Percentiles rank a stretch among this genome's conserved stretches.
Conservation (phyloP, 2,329 filamentous ascomycete species). For the Alternaria solani region DNA sequence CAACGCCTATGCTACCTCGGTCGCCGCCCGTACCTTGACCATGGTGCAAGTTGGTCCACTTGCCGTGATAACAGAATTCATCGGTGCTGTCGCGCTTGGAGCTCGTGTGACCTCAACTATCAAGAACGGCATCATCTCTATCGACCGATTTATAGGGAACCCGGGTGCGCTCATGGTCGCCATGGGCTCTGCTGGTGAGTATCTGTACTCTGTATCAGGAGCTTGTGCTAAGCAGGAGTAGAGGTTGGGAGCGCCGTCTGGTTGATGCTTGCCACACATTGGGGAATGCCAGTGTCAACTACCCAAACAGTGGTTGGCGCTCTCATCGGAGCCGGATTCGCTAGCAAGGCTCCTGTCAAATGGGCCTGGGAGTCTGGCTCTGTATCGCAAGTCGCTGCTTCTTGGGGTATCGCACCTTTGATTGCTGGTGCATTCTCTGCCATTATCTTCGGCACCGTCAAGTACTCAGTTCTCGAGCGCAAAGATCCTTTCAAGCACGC, state of each 20-base stretch:
- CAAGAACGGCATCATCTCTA: slow-evolving; percentile 66
- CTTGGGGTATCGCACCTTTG: slow-evolving; percentile 60
- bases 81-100: slow-evolving; percentile 62
- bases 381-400: slow-evolving; percentile 50
- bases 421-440: slow-evolving; percentile 59
- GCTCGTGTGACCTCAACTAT: slow-evolving; percentile 67
- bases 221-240: background rate
- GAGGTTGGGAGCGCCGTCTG: slow-evolving; percentile 34
- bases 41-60: slow-evolving; percentile 62
- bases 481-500: slow-evolving; percentile 60
- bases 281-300: slow-evolving; percentile 66
- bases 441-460: slow-evolving; percentile 60
- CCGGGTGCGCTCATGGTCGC: slow-evolving; percentile 66
- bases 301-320: slow-evolving; percentile 69
- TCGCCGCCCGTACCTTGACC: slow-evolving; percentile 61
- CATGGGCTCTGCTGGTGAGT: slow-evolving; percentile 68
- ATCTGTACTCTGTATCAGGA: slow-evolving; percentile 53
- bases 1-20: slow-evolving; percentile 61
- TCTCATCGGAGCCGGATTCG: slow-evolving; percentile 67
- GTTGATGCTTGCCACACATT: slow-evolving; percentile 12
- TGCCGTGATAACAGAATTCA: slow-evolving; percentile 60
- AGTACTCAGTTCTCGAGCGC: slow-evolving; percentile 60
- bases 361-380: slow-evolving; percentile 39
- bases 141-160: slow-evolving; percentile 55
- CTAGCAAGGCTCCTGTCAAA: slow-evolving; percentile 38